phyloP scores from a whole-genome alignment of 163 green algal genomes.

The Scenedesmus sp. region DNA sequence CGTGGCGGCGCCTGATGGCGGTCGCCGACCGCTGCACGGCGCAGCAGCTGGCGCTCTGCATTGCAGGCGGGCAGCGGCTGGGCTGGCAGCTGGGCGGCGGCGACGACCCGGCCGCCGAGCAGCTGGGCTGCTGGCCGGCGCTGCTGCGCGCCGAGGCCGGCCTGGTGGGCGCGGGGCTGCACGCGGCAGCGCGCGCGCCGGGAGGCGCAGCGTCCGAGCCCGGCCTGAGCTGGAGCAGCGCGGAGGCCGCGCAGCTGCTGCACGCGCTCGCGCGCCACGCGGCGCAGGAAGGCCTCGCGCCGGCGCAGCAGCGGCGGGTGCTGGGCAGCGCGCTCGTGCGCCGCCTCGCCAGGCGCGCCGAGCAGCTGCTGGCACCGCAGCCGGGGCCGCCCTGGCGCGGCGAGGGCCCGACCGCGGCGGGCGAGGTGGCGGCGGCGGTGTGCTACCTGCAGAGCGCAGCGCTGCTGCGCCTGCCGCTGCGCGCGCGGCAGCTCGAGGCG shows the following conservation, averaged over 20 bases:
- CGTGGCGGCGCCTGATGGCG: conserved; percentile 3
- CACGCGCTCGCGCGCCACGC: background rate
- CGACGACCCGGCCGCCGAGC: too few relatives aligned
- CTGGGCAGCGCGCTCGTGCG: too few relatives aligned
- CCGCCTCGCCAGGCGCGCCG: background rate
- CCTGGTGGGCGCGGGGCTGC: background rate
- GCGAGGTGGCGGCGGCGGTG: background rate
- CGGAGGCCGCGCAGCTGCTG: conserved; percentile 22
- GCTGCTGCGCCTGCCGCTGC: background rate
- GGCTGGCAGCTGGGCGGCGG: conserved; percentile 7
- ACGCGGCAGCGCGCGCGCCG: background rate
- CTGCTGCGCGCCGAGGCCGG: conserved; percentile 3
- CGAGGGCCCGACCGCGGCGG: too few relatives aligned
- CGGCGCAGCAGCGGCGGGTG: background rate
- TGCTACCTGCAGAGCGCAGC: conserved; percentile 4
- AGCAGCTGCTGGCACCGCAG: conserved; percentile 2
- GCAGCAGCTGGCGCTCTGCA: conserved; percentile 30
- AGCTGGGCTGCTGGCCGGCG: conserved; percentile 6
- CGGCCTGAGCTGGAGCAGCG: conserved; percentile 30
- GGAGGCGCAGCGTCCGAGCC: background rate
- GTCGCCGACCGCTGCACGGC: conserved; percentile 18
- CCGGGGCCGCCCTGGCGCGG: too few relatives aligned
- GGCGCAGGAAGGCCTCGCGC: too few relatives aligned
- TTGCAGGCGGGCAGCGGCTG: background rate
- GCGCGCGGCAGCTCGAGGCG: background rate